Base-by-base conservation (phyloP, 495 filamentous ascomycete species). In the Copromyces sp. region DNA sequence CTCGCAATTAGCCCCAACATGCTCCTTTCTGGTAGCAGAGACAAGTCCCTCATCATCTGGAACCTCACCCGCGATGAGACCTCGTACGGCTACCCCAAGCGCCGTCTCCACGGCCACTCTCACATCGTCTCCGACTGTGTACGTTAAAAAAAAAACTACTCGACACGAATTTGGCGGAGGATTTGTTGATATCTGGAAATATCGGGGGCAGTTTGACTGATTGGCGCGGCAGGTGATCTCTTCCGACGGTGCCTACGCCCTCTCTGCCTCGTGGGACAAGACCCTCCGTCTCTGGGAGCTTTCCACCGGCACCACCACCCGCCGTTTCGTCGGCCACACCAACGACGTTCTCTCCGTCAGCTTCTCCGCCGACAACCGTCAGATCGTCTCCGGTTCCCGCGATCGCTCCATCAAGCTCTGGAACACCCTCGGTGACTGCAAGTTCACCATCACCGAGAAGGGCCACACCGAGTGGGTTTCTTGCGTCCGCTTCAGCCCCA, bases 101-200 rank as follows among this genome's bases (percentile, higher is more conserved):
- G 95, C 84, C 93, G 91, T 80, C 93, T 99, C 73, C 91, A 97
- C 87, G 95, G 95, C 81, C 95, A 99, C 89, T 97, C 93, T 77
- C 95, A 99, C 90, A 98, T 99, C 84, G 95, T 99, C 83, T 99
- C 95, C 82, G 95, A 99, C 91, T 99, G 95, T 87, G 95, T 98
- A 95, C 79, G 93, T 88, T 77, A 71, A 74, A 24, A 24, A 24
- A 24, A 24, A 24, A 24, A 24, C 0, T 72, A 71, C 37, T 44
- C 24, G 42, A 47, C 38, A 9, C 70, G 70, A 71, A 39, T 44
- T 9, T 41, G 39, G 32, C 9, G 38, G 70, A 69, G 69, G 37
- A 45, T 68, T 73, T 69, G 69, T 72, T 72, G 74, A 78, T 61
- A 61, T 61, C 20, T 24, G 45, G 20, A 24, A 37, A 37, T 37